Base-by-base conservation (phyloP, 768 basidiomycete species). In the Xerocomellus dryophilus region DNA sequence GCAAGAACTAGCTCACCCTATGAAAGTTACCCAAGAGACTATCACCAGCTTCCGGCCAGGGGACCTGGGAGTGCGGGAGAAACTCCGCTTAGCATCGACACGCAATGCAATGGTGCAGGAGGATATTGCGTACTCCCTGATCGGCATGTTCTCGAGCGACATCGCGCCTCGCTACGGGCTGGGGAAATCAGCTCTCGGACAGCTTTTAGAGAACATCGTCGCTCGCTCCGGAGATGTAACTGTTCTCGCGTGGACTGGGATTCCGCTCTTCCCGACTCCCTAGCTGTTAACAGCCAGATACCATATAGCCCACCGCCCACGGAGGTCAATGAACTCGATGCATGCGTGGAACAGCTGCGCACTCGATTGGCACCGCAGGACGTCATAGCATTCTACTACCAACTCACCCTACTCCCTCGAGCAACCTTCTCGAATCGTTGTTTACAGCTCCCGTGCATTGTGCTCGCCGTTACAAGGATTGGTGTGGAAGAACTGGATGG, bases 211-310 rank as follows among this genome's bases (percentile, higher is more conserved):
- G 3, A 42, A 47, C 23, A 51, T 56, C 11, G 25, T 58, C 10
- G 32, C 35, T 10, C 57, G 49, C 15, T 43, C 43, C 5, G 54
- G 45, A 10, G 57, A 47, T 11, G 35, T 58, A 4, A 51, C 54
- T 0, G 57, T 56, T 7, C 34, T 58, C 31, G 49, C 46, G 17
- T 58, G 57, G 57, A 35, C 31, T 12, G 57, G 57, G 15, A 58
- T 12, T 51, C 50, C n/a, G 51, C 54, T 18, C 54, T 56, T 25
- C 57, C 57, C 7, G 18, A 14, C 21, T 40, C 54, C 18, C 35
- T 56, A 23, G 25, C 49, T 15, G 49, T 51, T 11, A 51, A 56
- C 8, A 27, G n/a, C 6, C 32, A 46, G 20, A 17, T 7, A 15
- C 18, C 34, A 27, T 27, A 27, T 27, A 27, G 27, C 8, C 8